Base-by-base conservation (phyloP, 192 early-diverging fungal genomes). In the Oehlia diaphana region DNA sequence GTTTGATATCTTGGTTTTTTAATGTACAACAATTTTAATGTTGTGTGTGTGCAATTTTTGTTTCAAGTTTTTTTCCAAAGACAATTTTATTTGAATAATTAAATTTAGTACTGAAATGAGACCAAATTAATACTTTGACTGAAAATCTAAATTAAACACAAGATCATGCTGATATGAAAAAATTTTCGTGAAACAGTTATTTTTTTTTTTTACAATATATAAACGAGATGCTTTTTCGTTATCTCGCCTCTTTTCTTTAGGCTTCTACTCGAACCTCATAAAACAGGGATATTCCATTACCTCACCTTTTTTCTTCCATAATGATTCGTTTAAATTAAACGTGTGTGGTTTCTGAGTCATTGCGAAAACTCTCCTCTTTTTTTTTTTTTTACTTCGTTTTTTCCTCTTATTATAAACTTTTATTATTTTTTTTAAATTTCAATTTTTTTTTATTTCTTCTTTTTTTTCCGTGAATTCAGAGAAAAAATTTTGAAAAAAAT, bases 291-390 rank as follows among this genome's bases (percentile, higher is more conserved):
- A 2, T 13, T 13, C 50, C 4, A 58, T 58, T 58, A 58, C 13
- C 16, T 19, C 4, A 44, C 42, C 42, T 44, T 44, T 44, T 44
- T 44, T 58, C 50, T 58, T 19, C 50, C 16, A 16, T 58, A 58
- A 58, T 58, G 50, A 19, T 5, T 58, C 50, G 50, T 58, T 58
- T n/a, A 58, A 58, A 14, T 19, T 19, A 16, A 16, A 14, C 50
- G 64, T 66, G 64, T 66, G 64, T 66, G 23, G 64, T 66, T 66
- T 66, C 64, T 66, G 64, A 66, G 23, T 66, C 64, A 66, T 66
- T 33, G 64, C 64, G 64, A 66, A 66, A 66, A 12, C 64, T 14
- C 13, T 14, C 14, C 9, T 66, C 3, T 66, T 33, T 66, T 28
- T 13, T 12, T 66, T 16, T 12, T 4, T 66, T 2, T 66, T 16